Conservation (phyloP, 2,329 filamentous ascomycete species). For the Talaromyces albobiverticillius region DNA sequence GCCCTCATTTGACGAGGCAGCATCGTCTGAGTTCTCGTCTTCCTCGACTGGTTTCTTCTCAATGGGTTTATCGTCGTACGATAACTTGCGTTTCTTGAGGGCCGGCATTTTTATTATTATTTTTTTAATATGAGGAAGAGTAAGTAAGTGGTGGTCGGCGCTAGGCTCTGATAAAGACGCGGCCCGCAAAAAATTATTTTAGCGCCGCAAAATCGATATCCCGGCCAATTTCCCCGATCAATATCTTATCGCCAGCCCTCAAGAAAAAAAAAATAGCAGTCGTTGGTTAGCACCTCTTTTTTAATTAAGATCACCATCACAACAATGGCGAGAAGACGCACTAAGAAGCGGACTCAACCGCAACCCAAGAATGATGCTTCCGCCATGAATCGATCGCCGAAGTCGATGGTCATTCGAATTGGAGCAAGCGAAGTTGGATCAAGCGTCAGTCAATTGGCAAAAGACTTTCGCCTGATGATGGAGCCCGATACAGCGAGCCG, state of each 20-base stretch:
- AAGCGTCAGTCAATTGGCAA: conserved; percentile 85
- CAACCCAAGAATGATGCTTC: conserved; percentile 54
- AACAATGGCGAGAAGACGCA: conserved; percentile 72
- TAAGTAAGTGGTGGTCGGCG: no score
- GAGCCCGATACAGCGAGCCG: conserved; percentile 89
- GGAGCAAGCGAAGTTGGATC: conserved; percentile 90
- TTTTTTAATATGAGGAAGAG: no score
- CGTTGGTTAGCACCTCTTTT: not conserved
- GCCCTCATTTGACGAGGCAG: conserved; percentile 14
- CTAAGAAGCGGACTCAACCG: conserved; percentile 85
- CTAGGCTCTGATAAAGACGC: no score
- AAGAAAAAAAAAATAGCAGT: conserved; percentile 2
- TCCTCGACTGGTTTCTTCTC: conserved; percentile 12
- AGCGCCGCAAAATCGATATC: conserved; percentile 36
- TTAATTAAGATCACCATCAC: not conserved
- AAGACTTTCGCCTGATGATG: conserved; percentile 91
- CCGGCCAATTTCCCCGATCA: conserved; percentile 32
- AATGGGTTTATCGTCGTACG: no score
- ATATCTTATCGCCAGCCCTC: conserved; percentile 25
- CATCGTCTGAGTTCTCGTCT: conserved; percentile 18
- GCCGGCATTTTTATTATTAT: conserved; percentile 38
- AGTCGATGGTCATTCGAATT: conserved; percentile 98
- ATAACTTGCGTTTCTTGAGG: conserved; percentile 41
- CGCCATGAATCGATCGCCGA: conserved; percentile 55
- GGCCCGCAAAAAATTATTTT: conserved; percentile 27